A percentile compares a stretch with the other conserved stretches of the same genome.
phyloP scores from a whole-genome alignment of 345 rosid genomes.

The Brassica juncea region DNA sequence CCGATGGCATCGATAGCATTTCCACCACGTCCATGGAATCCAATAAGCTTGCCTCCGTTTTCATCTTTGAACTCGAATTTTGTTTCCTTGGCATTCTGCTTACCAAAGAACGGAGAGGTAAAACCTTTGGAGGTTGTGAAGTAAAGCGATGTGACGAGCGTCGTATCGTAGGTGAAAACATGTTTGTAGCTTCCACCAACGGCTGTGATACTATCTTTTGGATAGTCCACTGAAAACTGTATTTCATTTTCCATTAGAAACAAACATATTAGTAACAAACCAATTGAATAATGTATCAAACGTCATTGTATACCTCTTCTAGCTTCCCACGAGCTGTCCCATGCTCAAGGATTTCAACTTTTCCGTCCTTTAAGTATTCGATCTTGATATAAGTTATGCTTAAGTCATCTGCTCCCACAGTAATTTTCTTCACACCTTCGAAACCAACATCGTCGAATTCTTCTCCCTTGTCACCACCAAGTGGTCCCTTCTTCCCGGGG shows the following conservation, averaged over 20 bases:
- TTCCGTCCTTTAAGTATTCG: background rate
- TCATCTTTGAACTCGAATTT: background rate
- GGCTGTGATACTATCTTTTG: no score
- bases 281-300: background rate
- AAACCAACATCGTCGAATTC: background rate
- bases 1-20: slow-evolving; percentile 30
- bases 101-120: background rate
- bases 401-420: background rate
- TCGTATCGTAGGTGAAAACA: no score
- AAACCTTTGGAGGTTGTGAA: no score
- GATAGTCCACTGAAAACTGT: no score
- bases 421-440: background rate
- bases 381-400: background rate
- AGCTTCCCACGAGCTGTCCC: background rate
- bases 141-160: no score
- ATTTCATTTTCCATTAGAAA: background rate
- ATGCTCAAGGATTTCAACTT: background rate
- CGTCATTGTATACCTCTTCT: background rate
- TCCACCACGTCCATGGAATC: slow-evolving; percentile 15
- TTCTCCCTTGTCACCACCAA: background rate
- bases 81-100: background rate
- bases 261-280: background rate
- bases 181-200: no score
- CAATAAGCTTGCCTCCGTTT: background rate
- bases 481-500: background rate